These are phyloP conservation scores for Suhomyces canberraensis DNA, from an alignment of 805 yeast genomes.

Conservation along the genomic window DNA sequence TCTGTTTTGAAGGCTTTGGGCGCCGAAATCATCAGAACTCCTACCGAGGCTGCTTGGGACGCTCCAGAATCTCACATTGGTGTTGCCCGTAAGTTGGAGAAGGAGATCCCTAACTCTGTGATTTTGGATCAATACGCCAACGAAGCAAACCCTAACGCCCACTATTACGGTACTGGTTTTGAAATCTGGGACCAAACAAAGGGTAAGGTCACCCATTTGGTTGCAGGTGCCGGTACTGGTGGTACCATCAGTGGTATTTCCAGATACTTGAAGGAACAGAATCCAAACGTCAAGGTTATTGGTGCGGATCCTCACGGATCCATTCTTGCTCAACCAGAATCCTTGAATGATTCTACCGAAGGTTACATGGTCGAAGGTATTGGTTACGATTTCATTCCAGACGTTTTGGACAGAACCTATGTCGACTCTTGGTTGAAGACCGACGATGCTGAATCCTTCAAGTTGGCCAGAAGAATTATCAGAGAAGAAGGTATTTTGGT, in stretches of 20 bases:
- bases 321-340: conserved; percentile 75
- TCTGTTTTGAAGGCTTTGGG: conserved; percentile 85
- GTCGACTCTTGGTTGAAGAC: conserved; percentile 85
- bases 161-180: conserved; percentile 77
- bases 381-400: conserved; percentile 86
- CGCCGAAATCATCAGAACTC: conserved; percentile 87
- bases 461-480: conserved; percentile 76
- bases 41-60: conserved; percentile 91
- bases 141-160: conserved; percentile 78
- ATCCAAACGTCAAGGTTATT: conserved; percentile 56
- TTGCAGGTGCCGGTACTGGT: conserved; percentile 95
- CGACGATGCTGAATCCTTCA: conserved; percentile 76
- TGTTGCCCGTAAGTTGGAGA: conserved; percentile 75
- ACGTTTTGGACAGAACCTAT: conserved; percentile 61
- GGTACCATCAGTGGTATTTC: conserved; percentile 96
- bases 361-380: conserved; percentile 84
- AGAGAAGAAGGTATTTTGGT: conserved; percentile 82
- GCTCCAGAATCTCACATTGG: conserved; percentile 90
- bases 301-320: conserved; percentile 91
- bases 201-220: conserved; percentile 67
- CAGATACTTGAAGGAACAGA: conserved; percentile 67
- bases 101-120: conserved; percentile 80
- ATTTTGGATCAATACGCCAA: conserved; percentile 82
- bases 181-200: conserved; percentile 81
- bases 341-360: conserved; percentile 57